These are phyloP conservation scores for Dicorynia guianensis DNA, from an alignment of 306 rosid genomes.

Conservation along the genomic window DNA sequence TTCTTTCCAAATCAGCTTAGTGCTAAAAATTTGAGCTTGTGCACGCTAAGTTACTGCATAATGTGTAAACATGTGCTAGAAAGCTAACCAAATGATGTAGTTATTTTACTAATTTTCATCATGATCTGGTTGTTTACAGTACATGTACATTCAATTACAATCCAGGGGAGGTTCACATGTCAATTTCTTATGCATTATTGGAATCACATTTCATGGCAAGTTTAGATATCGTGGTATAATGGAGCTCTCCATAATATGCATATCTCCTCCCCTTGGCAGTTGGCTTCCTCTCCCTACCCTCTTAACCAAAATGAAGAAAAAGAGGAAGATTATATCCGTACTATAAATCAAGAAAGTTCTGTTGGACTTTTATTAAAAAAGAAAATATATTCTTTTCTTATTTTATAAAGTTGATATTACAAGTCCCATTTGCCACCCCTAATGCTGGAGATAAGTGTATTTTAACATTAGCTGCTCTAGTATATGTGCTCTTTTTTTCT, in stretches of 20 bases:
- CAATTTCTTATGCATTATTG: background rate
- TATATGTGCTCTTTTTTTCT: background rate
- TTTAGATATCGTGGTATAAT: background rate
- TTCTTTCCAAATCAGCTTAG: background rate
- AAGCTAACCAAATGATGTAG: background rate
- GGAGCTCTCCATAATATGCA: background rate
- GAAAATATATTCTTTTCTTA: no score
- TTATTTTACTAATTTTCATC: background rate
- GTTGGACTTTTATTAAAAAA: no score
- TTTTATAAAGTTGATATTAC: background rate
- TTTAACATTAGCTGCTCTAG: background rate
- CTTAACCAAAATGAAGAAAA: background rate
- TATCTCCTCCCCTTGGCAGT: background rate
- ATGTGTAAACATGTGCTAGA: background rate
- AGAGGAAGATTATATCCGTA: background rate
- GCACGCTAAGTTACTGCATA: background rate
- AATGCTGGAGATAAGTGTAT: background rate
- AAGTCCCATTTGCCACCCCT: constrained; percentile 6
- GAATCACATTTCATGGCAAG: background rate
- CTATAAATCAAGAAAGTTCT: background rate
- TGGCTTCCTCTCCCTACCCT: background rate
- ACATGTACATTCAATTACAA: background rate
- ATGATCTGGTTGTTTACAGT: constrained; percentile 5
- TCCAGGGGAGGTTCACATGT: background rate
- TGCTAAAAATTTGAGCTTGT: background rate